Base-by-base conservation (phyloP, 2,329 filamentous ascomycete species). In the Penicillium occitanis region DNA sequence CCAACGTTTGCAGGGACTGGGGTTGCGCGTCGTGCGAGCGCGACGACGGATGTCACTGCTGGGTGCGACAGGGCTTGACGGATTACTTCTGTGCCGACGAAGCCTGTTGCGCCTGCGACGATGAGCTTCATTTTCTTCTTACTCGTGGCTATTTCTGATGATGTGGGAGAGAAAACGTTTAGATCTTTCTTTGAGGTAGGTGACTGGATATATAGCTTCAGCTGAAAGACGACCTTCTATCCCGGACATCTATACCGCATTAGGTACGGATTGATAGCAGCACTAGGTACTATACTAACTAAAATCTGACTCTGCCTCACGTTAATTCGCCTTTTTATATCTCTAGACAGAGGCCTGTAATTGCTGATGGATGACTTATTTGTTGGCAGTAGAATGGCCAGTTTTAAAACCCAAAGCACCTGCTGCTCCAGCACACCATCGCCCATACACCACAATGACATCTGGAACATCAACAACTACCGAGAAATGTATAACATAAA, bases 81-180 rank as follows among this genome's bases (percentile, higher is more conserved):
- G 61, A 80, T 71, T 61, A 79, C 57, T 66, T 79, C 76, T 6
- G 71, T 74, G 22, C 72, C 76, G 6, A 79, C 70, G 37, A 77
- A 76, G 11, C 77, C 74, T 5, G 74, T 78, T 0, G 74, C 73
- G 10, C 75, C 77, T 25, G 73, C 71, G 53, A 79, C 62, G 22
- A 80, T 71, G 58, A 79, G 71, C 62, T 78, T 79, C 76, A 79
- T 79, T 8, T 22, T 63, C 8, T 25, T 28, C 13, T 50, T 25
- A 17, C 7, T 42, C 17, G 3, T 11, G 46, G 19, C 5, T 25
- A 3, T 48, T 61, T 33, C 51, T 33, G 51, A 19, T 33, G 42
- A 13, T 28, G 48, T 14, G 7, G 4, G 6, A 53, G 28, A 53
- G 3, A 51, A 40, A 51, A 40, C 2, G 6, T n/a, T 5, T 46